These are phyloP conservation scores for Neurospora cerealis DNA, from an alignment of 495 filamentous ascomycete species.

Conservation along the genomic window DNA sequence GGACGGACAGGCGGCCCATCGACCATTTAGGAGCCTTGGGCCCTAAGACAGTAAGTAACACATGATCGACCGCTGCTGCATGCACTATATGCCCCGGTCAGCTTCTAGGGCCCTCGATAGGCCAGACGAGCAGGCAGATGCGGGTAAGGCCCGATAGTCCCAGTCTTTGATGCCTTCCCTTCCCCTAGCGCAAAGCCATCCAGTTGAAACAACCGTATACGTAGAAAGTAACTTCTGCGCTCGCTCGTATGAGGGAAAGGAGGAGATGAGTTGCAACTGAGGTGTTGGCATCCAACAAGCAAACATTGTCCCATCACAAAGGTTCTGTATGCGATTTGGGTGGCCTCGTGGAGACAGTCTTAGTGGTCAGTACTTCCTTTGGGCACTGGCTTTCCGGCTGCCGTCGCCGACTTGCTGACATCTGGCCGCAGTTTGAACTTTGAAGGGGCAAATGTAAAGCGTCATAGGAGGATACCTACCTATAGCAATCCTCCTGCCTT, in stretches of 20 bases:
- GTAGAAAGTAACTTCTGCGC: background rate
- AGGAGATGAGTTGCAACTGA: background rate
- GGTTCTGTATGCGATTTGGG: background rate
- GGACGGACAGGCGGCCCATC: background rate
- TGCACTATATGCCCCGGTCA: constrained; percentile 3
- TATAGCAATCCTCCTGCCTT: background rate
- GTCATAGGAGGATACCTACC: background rate
- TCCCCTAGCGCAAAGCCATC: background rate
- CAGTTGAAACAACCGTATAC: background rate
- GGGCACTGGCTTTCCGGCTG: background rate
- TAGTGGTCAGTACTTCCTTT: background rate
- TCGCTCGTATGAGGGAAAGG: background rate
- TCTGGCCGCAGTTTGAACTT: background rate
- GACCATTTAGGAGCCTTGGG: background rate
- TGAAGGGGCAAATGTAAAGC: background rate
- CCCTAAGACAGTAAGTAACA: constrained; percentile 10
- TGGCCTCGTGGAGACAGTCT: background rate
- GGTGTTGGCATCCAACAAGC: background rate
- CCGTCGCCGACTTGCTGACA: background rate
- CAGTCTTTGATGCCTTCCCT: background rate
- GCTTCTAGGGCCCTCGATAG: background rate
- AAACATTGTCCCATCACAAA: background rate
- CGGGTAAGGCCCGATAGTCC: background rate
- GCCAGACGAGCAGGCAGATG: background rate
- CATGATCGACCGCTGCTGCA: constrained; percentile 23